These are phyloP conservation scores for Phoma herbarum DNA, from an alignment of 2,329 filamentous ascomycete species.

Conservation along the genomic window DNA sequence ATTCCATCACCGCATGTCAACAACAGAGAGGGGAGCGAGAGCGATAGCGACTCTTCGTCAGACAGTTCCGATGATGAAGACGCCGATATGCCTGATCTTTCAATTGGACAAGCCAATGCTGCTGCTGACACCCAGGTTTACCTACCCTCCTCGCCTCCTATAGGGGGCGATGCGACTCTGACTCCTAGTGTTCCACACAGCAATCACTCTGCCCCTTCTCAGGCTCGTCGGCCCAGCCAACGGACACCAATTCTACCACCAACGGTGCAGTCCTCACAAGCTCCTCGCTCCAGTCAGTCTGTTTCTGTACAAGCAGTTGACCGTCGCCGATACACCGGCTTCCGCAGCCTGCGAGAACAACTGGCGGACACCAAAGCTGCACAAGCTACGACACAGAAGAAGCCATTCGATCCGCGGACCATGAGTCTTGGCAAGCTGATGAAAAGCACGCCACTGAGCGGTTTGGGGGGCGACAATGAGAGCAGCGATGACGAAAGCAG, in stretches of 20 bases:
- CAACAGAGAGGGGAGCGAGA: conserved; percentile 12
- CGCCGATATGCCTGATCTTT: conserved; percentile 19
- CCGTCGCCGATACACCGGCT: conserved; percentile 22
- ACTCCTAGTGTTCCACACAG: conserved; percentile 16
- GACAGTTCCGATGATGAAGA: conserved; percentile 26
- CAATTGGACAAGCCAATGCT: not conserved
- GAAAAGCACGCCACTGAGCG: conserved; percentile 3
- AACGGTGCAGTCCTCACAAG: conserved; percentile 15
- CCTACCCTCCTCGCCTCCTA: conserved; percentile 27
- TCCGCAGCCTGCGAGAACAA: conserved; percentile 25
- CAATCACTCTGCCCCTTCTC: conserved; percentile 18
- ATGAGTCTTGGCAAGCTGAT: conserved; percentile 22
- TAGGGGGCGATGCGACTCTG: not conserved
- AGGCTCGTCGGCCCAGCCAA: conserved; percentile 2
- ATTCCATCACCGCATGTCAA: conserved; percentile 7
- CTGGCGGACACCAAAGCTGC: conserved; percentile 22
- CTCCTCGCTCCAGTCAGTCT: conserved; percentile 21
- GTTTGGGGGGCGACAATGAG: conserved; percentile 6
- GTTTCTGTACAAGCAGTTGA: conserved; percentile 22
- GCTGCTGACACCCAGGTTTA: conserved; percentile 1
- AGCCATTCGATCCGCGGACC: conserved; percentile 23
- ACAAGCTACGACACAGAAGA: conserved; percentile 15
- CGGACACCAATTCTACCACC: conserved; percentile 22
- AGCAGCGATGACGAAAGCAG: conserved; percentile 24
- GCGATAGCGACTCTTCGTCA: conserved; percentile 22